Conservation (phyloP, 2,329 filamentous ascomycete genomes). For the Fusarium hostae region DNA sequence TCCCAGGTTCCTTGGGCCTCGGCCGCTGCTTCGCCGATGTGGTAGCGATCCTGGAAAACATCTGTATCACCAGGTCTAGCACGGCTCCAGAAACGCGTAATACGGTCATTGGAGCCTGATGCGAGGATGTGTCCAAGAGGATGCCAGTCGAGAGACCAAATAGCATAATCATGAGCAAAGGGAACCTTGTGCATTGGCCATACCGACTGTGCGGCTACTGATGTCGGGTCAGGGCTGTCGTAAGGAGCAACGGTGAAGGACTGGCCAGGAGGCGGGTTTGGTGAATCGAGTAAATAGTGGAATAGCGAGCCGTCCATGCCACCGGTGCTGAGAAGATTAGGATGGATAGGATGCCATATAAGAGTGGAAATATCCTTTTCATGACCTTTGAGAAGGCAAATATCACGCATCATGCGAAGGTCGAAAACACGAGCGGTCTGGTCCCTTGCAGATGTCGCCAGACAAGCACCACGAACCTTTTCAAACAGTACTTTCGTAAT, state of each 20-base stretch:
- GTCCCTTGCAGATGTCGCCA: constrained; percentile 93
- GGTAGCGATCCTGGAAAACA: constrained; percentile 89
- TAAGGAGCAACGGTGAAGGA: constrained; percentile 82
- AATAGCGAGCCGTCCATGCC: constrained; percentile 89
- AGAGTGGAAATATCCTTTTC: constrained; percentile 96
- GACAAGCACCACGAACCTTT: constrained; percentile 80
- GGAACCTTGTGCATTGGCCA: constrained; percentile 88
- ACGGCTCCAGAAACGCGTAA: constrained; percentile 96
- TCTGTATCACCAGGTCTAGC: constrained; percentile 88
- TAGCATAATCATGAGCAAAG: constrained; percentile 91
- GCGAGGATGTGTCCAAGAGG: constrained; percentile 94
- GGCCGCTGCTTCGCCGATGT: constrained; percentile 92
- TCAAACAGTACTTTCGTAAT: constrained; percentile 95
- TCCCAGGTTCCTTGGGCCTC: constrained; percentile 97
- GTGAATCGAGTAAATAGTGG: constrained; percentile 96
- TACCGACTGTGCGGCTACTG: constrained; percentile 87
- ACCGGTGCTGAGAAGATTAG: constrained; percentile 88
- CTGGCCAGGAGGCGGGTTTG: constrained; percentile 82
- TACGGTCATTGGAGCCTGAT: constrained; percentile 94
- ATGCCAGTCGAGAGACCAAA: constrained; percentile 99
- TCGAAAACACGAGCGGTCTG: constrained; percentile 95
- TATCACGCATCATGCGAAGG: constrained; percentile 97
- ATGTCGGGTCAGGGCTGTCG: constrained; percentile 81
- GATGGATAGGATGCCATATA: constrained; percentile 92
- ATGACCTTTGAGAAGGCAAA: constrained; percentile 90